These are phyloP conservation scores for Geosmithia flava DNA, from an alignment of 2,329 filamentous ascomycete species.

Conservation along the genomic window DNA sequence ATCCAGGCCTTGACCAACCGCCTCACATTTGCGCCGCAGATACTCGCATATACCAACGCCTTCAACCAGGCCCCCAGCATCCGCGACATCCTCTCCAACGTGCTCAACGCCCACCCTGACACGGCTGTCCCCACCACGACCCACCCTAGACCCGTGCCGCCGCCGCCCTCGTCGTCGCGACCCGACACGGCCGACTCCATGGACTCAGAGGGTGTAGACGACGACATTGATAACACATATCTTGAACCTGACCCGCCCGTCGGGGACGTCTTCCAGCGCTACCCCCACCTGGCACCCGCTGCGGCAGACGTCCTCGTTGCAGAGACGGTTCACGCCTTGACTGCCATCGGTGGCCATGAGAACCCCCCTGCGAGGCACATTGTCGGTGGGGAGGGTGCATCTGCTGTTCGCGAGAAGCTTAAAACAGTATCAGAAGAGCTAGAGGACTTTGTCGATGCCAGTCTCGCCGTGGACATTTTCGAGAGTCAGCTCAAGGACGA, in stretches of 20 bases:
- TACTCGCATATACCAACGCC: constrained; percentile 36
- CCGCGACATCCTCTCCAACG: constrained; percentile 68
- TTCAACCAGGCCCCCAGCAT: constrained; percentile 58
- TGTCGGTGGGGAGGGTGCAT: constrained; percentile 78
- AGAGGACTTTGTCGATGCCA: constrained; percentile 90
- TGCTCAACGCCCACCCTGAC: constrained; percentile 65
- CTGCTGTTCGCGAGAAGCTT: constrained; percentile 86
- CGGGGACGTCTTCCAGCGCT: constrained; percentile 49
- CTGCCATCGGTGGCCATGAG: constrained; percentile 87
- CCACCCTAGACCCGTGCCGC: constrained; percentile 1
- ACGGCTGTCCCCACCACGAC: constrained; percentile 29
- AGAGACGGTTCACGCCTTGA: constrained; percentile 84
- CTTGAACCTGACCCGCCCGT: constrained; percentile 19
- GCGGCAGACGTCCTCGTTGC: constrained; percentile 64
- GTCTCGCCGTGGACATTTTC: constrained; percentile 69
- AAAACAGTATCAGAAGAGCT: constrained; percentile 94
- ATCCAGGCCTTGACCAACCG: constrained; percentile 78
- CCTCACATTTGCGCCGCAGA: constrained; percentile 70
- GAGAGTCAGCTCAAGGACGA: constrained; percentile 42
- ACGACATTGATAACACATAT: constrained; percentile 8
- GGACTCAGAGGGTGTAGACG: constrained; percentile 9
- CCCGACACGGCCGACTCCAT: constrained; percentile 7
- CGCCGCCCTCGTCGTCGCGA: not conserved
- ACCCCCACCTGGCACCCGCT: constrained; percentile 56
- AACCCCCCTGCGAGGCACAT: constrained; percentile 93